phyloP scores from a whole-genome alignment of 2,329 filamentous ascomycete genomes.

The Trichophyton verrucosum region DNA sequence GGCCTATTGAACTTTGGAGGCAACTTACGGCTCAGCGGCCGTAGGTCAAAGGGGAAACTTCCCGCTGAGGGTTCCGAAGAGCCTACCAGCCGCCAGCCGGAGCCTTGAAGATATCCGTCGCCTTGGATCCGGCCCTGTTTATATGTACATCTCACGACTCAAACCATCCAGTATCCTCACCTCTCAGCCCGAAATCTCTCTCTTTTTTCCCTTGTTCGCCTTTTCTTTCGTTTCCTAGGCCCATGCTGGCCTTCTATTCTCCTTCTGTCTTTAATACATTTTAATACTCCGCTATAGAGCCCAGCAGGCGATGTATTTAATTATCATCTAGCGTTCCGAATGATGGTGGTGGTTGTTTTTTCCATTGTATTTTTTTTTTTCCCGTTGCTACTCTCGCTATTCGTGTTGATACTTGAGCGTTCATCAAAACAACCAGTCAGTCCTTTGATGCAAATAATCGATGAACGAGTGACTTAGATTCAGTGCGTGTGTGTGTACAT shows the following conservation, averaged over 20 bases:
- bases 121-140: background rate
- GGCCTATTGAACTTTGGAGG: conserved; percentile 8
- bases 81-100: background rate
- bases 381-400: background rate
- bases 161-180: background rate
- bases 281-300: conserved; percentile 4
- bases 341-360: background rate
- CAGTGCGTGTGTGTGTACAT: background rate
- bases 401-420: background rate
- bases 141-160: background rate
- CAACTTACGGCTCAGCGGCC: conserved; percentile 6
- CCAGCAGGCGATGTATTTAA: conserved; percentile 1
- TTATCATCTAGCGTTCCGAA: background rate
- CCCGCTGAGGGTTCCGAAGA: background rate
- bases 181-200: background rate
- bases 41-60: conserved; percentile 3
- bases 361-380: background rate
- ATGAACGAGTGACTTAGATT: background rate
- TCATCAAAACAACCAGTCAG: background rate
- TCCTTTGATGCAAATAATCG: background rate
- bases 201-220: background rate
- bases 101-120: background rate
- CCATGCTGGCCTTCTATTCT: background rate
- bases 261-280: background rate
- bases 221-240: too few species aligned